Evolutionary conservation across 2,329 filamentous ascomycete genomes (phyloP).

Genomic region (Fusarium vanettenii): DNA sequence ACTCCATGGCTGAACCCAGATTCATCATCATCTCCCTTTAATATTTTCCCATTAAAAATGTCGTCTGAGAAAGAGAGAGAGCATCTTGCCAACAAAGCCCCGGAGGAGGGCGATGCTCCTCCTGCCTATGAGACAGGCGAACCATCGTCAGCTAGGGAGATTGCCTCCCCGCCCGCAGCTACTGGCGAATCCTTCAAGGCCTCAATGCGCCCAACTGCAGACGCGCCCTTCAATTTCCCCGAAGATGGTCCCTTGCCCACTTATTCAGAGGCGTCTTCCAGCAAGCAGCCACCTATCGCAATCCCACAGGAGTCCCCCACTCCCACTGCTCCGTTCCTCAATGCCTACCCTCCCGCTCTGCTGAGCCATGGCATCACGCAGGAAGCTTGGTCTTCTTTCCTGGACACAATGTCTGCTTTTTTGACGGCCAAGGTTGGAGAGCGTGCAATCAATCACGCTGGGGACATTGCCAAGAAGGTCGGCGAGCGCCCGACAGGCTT

Average conservation of each 20-base stretch:
- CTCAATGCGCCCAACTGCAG: conserved; percentile 42
- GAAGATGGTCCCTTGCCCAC: conserved; percentile 44
- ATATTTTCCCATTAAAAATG: neutral
- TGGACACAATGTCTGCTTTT: conserved; percentile 58
- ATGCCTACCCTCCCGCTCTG: conserved; percentile 52
- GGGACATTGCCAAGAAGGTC: conserved; percentile 53
- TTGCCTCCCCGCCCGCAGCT: neutral
- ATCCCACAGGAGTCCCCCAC: conserved; percentile 53
- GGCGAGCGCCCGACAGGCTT: conserved; percentile 50
- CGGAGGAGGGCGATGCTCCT: neutral
- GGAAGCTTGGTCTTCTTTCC: conserved; percentile 49
- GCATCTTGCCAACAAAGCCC: conserved; percentile 7
- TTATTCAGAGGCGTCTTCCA: conserved; percentile 41
- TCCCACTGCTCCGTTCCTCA: conserved; percentile 52
- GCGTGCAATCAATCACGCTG: conserved; percentile 56
- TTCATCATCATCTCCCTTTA: neutral
- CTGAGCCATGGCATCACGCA: conserved; percentile 52
- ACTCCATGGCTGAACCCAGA: neutral
- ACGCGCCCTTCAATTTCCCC: conserved; percentile 56
- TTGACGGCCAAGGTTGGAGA: conserved; percentile 58
- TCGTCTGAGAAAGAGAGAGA: conserved; percentile 27
- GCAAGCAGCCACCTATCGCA: conserved; percentile 49
- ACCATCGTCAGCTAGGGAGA: neutral
- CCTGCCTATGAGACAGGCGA: conserved; percentile 19
- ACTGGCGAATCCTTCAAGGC: neutral